Evolutionary conservation across 2,329 filamentous ascomycete genomes (phyloP), one percentile per base, ranked within the genome.

Genomic region (Pyrenochaeta sp.): DNA sequence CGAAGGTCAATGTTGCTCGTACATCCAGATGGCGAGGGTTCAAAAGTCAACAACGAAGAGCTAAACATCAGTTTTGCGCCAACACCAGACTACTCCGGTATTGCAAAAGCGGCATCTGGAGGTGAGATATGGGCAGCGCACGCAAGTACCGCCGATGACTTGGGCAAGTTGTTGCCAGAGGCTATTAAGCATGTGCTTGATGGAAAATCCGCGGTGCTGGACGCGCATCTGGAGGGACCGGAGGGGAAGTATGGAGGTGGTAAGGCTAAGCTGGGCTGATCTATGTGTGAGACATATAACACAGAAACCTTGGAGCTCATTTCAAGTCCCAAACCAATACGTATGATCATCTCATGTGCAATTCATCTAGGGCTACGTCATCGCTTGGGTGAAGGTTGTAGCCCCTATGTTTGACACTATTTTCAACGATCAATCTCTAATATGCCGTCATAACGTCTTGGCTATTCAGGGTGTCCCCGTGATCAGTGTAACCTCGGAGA

Each of bases 11-110:
- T 90, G 71, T 75, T 89, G 22, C 81, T 90, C 10, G 88, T 90
- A 1, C 88, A 91, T 68, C 88, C 88, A 0, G 78, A 88, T 37
- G 88, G 88, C 10, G 80, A 85, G 50, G 88, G 86, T 1, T 84
- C 82, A 1, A 86, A 86, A 56, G 86, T 84, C 2, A 84, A 81
- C 40, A 90, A 90, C 58, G 83, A 86, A 59, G 87, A 88, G 46
- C 73, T 90, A 37, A 90, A 90, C 63, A 90, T 91, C 62, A 85
- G 83, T 0, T 90, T 91, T 66, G 83, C 81, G 1, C 88, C 88
- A 0, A 86, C 85, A 0, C 88, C 88, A 0, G 88, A 91, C 62
- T 90, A 90, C 68, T 80, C 86, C 0, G 88, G 88, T 0, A 90
- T 90, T 59, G 88, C 88, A 0, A 87, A 85, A 72, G 88, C 88